These are phyloP conservation scores for Lachnellula cervina DNA, from an alignment of 2,329 filamentous ascomycete species.

Conservation along the genomic window DNA sequence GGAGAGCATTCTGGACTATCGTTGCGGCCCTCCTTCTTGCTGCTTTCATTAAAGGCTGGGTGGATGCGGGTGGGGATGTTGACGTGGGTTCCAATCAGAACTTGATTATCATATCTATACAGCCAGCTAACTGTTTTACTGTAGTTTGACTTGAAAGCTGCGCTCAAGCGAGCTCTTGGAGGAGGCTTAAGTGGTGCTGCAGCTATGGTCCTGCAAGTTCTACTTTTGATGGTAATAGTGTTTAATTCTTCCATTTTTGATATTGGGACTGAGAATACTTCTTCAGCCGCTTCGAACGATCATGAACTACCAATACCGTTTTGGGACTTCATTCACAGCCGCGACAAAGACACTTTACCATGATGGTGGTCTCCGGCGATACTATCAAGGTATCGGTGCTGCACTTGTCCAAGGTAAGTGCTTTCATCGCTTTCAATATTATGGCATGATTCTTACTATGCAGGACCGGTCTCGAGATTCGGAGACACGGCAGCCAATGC, in stretches of 20 bases:
- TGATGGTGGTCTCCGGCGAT: constrained; percentile 39
- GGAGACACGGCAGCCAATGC: constrained; percentile 47
- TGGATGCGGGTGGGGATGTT: constrained; percentile 38
- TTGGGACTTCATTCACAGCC: constrained; percentile 37
- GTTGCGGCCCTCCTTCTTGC: constrained; percentile 30
- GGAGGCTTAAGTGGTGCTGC: constrained; percentile 44
- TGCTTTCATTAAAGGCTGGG: constrained; percentile 42
- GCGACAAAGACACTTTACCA: constrained; percentile 39
- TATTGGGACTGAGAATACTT: not conserved
- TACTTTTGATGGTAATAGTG: constrained; percentile 41
- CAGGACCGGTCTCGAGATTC: constrained; percentile 42
- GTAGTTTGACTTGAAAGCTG: constrained; percentile 42
- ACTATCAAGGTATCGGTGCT: constrained; percentile 42
- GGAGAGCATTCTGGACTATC: constrained; percentile 36
- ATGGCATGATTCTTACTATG: not conserved
- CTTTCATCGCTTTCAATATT: not conserved
- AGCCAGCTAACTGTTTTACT: not conserved
- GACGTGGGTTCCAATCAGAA: constrained; percentile 29
- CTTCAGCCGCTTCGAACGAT: constrained; percentile 42
- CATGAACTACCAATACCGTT: constrained; percentile 49
- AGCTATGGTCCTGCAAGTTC: constrained; percentile 44
- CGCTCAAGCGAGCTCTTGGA: constrained; percentile 41
- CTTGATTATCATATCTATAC: not conserved
- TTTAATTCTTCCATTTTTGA: not conserved
- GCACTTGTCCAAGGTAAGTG: constrained; percentile 41